These are phyloP conservation scores for Endothia cerciana DNA, from an alignment of 2,329 filamentous ascomycete species.

Conservation along the genomic window DNA sequence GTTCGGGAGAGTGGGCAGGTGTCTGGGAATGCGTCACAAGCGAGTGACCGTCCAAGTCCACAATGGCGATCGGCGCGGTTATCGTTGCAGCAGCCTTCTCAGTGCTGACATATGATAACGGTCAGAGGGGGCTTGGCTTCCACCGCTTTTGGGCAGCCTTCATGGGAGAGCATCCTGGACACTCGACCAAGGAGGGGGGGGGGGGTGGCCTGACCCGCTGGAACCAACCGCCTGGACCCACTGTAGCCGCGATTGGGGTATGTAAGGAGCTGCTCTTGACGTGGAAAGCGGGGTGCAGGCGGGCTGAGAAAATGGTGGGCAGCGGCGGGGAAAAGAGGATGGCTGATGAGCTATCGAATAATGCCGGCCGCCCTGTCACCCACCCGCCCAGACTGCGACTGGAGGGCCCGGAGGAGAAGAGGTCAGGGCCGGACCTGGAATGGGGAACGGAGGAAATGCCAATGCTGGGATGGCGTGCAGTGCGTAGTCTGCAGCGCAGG, in stretches of 20 bases:
- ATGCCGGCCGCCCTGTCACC: background rate
- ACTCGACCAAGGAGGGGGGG: constrained; percentile 1
- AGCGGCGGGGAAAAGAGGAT: constrained; percentile 7
- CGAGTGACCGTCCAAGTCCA: background rate
- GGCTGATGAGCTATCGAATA: background rate
- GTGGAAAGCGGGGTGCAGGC: constrained; percentile 19
- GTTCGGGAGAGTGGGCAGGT: background rate
- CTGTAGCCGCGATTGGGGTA: constrained; percentile 1
- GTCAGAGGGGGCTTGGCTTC: background rate
- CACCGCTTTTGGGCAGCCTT: background rate
- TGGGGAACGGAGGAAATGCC: background rate
- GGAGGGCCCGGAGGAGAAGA: background rate
- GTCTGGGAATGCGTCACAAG: constrained; percentile 7
- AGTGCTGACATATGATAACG: background rate
- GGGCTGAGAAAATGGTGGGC: background rate
- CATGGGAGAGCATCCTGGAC: background rate
- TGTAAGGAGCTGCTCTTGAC: background rate
- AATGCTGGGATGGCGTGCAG: constrained; percentile 6
- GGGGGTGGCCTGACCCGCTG: background rate
- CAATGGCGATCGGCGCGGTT: background rate
- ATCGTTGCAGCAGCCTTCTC: constrained; percentile 2
- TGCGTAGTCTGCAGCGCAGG: background rate
- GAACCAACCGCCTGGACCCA: background rate
- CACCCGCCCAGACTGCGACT: background rate
- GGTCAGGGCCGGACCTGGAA: background rate